Evolutionary conservation across 108 stramenopile genomes (phyloP).

Genomic region (Bacterosira constricta): DNA sequence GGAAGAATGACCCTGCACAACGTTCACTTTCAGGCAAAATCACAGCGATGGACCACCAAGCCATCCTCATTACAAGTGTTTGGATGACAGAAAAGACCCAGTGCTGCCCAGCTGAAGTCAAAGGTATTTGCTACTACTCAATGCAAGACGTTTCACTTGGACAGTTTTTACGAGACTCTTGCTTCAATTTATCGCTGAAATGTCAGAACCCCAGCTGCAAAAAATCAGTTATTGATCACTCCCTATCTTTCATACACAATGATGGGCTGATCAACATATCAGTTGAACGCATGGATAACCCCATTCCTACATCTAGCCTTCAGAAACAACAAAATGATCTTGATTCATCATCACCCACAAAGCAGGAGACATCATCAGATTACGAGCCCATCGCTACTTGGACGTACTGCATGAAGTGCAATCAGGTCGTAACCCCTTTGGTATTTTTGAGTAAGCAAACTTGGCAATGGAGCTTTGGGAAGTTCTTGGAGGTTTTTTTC

Average conservation of each 20-base stretch:
- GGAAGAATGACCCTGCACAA: slow-evolving; percentile 65
- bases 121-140: slow-evolving; percentile 94
- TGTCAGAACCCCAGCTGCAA: slow-evolving; percentile 94
- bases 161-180: slow-evolving; percentile 91
- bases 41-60: slow-evolving; percentile 88
- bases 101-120: slow-evolving; percentile 92
- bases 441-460: slow-evolving; percentile 88
- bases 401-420: slow-evolving; percentile 91
- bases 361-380: slow-evolving; percentile 26
- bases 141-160: slow-evolving; percentile 92
- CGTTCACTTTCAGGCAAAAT: slow-evolving; percentile 70
- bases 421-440: slow-evolving; percentile 85
- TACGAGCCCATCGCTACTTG: slow-evolving; percentile 87
- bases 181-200: slow-evolving; percentile 92
- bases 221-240: slow-evolving; percentile 90
- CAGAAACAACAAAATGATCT: slow-evolving; percentile 22
- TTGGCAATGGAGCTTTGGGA: slow-evolving; percentile 96
- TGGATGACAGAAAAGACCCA: slow-evolving; percentile 96
- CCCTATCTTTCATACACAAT: slow-evolving; percentile 92
- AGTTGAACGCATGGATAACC: slow-evolving; percentile 83
- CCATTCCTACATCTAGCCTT: slow-evolving; percentile 54
- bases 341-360: slow-evolving; percentile 33
- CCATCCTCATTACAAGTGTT: slow-evolving; percentile 91
- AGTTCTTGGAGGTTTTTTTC: slow-evolving; percentile 94
- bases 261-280: slow-evolving; percentile 91